phyloP scores from a whole-genome alignment of 306 rosid species.

The Prunus salicina region DNA sequence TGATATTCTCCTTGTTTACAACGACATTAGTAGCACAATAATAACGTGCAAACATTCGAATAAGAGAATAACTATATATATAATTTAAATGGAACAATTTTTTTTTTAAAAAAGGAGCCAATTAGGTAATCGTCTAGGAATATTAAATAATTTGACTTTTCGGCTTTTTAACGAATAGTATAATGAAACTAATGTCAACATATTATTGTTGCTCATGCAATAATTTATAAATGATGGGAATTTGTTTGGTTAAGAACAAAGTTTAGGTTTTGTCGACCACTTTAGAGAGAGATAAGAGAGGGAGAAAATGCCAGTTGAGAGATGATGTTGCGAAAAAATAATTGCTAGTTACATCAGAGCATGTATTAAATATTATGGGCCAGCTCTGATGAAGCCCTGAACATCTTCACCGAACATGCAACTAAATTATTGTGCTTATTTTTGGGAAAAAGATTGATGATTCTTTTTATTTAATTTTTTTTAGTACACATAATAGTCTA shows the following conservation, averaged over 20 bases:
- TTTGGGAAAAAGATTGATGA: slow-evolving; percentile 7
- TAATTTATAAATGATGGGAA: neutral
- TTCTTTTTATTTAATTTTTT: too few relatives aligned
- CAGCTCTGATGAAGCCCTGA: slow-evolving; percentile 9
- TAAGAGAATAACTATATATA: too few relatives aligned
- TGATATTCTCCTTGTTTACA: accelerated
- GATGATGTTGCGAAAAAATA: neutral
- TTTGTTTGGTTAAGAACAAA: slow-evolving; percentile 11
- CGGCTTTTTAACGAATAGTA: neutral
- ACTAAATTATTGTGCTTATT: slow-evolving; percentile 17
- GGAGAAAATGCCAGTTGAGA: neutral
- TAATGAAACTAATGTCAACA: neutral
- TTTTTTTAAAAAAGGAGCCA: neutral
- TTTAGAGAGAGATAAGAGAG: neutral
- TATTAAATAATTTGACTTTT: slow-evolving; percentile 20
- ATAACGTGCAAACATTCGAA: accelerated
- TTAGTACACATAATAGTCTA: too few relatives aligned
- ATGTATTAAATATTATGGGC: slow-evolving; percentile 14
- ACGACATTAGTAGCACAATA: too few relatives aligned
- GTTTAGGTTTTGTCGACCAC: neutral
- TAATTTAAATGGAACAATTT: neutral
- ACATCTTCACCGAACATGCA: slow-evolving; percentile 26
- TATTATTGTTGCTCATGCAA: neutral
- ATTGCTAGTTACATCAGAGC: slow-evolving; percentile 13
- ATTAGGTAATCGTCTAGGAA: neutral